Conservation (phyloP, 257 asterid species). For the Leptodermis oblonga region DNA sequence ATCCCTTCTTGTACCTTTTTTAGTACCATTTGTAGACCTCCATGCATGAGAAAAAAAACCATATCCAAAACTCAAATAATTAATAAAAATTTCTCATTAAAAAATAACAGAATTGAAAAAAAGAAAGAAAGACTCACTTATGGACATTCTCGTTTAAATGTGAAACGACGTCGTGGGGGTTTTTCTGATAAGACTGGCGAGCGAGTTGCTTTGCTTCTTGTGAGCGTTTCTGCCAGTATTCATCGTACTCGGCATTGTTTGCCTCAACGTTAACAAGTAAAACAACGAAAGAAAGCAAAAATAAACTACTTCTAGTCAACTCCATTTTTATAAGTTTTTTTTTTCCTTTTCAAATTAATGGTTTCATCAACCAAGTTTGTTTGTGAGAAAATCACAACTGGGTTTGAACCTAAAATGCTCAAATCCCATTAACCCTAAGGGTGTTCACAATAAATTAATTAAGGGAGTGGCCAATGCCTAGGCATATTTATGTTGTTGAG, state of each 20-base stretch:
- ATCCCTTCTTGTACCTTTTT: conserved; percentile 20
- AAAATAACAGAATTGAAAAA: neutral
- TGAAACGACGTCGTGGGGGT: conserved; percentile 16
- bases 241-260: conserved; percentile 13
- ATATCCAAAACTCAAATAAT: neutral
- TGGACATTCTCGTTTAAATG: conserved; percentile 21
- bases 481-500: neutral
- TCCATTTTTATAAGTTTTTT: conserved; percentile 2
- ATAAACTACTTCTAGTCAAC: neutral
- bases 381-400: neutral
- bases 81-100: neutral
- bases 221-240: conserved; percentile 27
- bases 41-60: neutral
- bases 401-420: neutral
- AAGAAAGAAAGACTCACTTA: conserved; percentile 5
- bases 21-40: conserved; percentile 20
- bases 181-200: conserved; percentile 17
- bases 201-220: conserved; percentile 20
- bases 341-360: neutral
- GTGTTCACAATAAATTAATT: neutral
- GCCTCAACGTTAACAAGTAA: conserved; percentile 16
- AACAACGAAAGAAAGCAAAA: conserved; percentile 11
- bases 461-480: neutral
- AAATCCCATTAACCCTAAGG: neutral
- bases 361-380: neutral